Base-by-base conservation (phyloP, 2,329 filamentous ascomycete species). In the Achaetomium macrosporum region DNA sequence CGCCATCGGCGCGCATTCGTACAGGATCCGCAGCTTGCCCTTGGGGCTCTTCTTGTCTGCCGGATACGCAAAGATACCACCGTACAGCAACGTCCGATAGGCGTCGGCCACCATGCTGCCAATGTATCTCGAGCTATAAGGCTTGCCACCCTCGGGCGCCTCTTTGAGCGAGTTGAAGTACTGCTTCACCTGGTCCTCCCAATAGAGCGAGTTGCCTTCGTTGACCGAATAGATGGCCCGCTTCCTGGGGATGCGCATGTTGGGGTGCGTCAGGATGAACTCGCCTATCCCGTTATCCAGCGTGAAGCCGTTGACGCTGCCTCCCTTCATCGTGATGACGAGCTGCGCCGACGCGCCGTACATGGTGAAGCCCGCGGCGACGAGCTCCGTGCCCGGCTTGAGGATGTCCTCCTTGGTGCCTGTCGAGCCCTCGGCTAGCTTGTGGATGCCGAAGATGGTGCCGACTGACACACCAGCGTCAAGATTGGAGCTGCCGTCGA, bases 321-420 rank as follows among this genome's bases (percentile, higher is more conserved):
- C 88, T 61, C 85, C 89, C 73, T 87, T 88, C 90, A 97, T 96
- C 62, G 93, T 99, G 68, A 99, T 87, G 65, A 99, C 93, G 42
- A 99, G 80, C 76, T 97, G 92, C 4, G 93, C 85, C 3, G 91
- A 96, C 62, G 93, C 93, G 67, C 93, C 93, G 74, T 99, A 99
- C 93, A 99, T 99, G 72, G 93, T 99, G 80, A 99, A 99, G n/a
- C 93, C 93, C 19, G 89, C 85, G 35, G 93, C 92, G 17, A 97
- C 82, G 61, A 97, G 82, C 72, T 96, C 91, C 1, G 88, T 92
- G 52, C 93, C 93, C 1, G 93, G 88, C 71, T 84, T 85, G 55
- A 97, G 81, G 56, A 99, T 81, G 69, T 97, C 91, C 66, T 95
- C 90, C 63, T 87, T 85, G 55, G 80, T 85, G 59, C 87, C 88